Percentiles rank a stretch among this genome's conserved stretches.
phyloP scores from a whole-genome alignment of 2,329 filamentous ascomycete genomes.

The Aschersonia sp. region DNA sequence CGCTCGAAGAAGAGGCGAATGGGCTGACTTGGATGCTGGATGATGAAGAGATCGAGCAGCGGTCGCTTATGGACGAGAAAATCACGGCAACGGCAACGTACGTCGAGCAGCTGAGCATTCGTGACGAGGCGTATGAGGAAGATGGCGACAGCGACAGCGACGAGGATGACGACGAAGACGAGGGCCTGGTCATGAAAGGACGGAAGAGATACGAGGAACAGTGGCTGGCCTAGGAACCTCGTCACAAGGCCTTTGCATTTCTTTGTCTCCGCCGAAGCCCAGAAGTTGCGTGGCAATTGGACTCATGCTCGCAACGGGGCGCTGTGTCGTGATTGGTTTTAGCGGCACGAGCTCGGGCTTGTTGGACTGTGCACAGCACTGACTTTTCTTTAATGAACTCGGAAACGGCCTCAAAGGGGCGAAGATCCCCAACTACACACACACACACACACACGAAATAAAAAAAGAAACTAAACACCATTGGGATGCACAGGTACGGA shows the following conservation, averaged over 20 bases:
- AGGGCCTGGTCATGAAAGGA: constrained; percentile 42
- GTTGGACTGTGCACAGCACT: no score
- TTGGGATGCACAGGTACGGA: no score
- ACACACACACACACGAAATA: no score
- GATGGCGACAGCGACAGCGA: constrained; percentile 7
- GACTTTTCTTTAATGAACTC: no score
- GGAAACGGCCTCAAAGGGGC: no score
- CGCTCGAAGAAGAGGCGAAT: constrained; percentile 87
- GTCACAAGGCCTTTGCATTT: neutral
- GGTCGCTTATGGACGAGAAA: constrained; percentile 19
- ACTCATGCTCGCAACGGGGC: no score
- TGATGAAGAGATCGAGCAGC: constrained; percentile 25
- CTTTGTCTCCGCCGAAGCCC: neutral
- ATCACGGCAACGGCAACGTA: constrained; percentile 18
- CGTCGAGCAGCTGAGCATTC: constrained; percentile 24
- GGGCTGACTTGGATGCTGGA: constrained; percentile 83
- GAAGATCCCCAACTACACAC: no score
- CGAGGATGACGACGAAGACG: constrained; percentile 36
- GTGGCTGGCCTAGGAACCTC: constrained; percentile 33
- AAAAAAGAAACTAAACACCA: no score
- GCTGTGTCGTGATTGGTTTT: no score
- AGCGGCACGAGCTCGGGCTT: no score
- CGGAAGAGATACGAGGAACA: constrained; percentile 43
- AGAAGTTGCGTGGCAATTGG: no score
- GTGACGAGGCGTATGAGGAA: constrained; percentile 13